Conservation (phyloP, 2,329 filamentous ascomycete genomes). For the Penicillium sp. region DNA sequence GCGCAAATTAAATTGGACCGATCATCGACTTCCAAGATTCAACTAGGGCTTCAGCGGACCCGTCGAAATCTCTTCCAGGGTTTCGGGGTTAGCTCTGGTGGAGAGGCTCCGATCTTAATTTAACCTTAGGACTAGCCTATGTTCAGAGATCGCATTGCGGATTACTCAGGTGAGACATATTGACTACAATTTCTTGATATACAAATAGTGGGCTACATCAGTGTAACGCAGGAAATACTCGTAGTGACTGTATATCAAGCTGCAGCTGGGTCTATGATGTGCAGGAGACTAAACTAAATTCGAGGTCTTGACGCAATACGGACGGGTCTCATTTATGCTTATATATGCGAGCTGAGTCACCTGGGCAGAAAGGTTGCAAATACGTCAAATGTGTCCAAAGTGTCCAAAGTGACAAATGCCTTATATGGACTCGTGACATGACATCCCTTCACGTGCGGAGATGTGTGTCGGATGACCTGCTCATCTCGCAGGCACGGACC, state of each 20-base stretch:
- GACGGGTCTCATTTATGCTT: background rate
- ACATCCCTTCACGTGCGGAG: no score
- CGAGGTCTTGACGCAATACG: background rate
- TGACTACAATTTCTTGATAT: no score
- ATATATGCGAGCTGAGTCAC: background rate
- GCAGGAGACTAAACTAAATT: background rate
- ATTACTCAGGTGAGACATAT: background rate
- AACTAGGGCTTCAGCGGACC: background rate
- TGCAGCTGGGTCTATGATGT: background rate
- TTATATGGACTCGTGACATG: background rate
- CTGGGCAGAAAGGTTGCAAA: background rate
- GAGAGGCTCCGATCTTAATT: background rate
- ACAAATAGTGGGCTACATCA: no score
- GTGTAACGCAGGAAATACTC: no score
- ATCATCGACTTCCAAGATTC: background rate
- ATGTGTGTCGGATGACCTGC: no score
- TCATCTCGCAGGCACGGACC: no score
- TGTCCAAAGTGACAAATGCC: no score
- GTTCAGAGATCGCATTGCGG: background rate
- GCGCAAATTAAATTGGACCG: background rate
- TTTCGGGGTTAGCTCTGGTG: background rate
- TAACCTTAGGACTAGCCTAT: background rate
- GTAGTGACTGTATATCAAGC: background rate
- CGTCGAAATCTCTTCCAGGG: background rate
- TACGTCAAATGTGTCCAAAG: no score